Percentiles rank a stretch among this genome's conserved stretches.
phyloP scores from a whole-genome alignment of 2,329 filamentous ascomycete species.

The Ceratocystis cacaofunesta region DNA sequence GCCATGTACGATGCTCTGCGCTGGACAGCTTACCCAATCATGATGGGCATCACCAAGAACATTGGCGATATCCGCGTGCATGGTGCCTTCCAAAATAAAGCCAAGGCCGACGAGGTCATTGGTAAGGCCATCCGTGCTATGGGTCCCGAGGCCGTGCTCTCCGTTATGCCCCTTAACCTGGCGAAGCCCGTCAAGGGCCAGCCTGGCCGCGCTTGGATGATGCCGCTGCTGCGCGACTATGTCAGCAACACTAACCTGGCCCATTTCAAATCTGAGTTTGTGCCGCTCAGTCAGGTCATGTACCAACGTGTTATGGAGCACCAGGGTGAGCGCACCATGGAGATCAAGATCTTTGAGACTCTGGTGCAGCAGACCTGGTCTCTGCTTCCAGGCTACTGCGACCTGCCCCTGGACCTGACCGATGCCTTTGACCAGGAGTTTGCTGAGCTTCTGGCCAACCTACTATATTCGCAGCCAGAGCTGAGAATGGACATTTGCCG shows the following conservation, averaged over 20 bases:
- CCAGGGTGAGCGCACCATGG: conserved; percentile 74
- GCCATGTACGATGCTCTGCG: conserved; percentile 76
- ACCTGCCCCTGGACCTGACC: conserved; percentile 66
- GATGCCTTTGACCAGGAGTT: conserved; percentile 74
- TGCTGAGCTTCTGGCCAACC: conserved; percentile 77
- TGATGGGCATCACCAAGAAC: conserved; percentile 59
- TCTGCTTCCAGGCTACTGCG: conserved; percentile 84
- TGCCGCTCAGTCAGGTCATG: conserved; percentile 78
- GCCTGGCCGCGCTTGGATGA: conserved; percentile 81
- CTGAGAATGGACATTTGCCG: conserved; percentile 77
- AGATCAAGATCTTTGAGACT: conserved; percentile 95
- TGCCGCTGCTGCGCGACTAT: conserved; percentile 79
- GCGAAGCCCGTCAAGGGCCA: conserved; percentile 60
- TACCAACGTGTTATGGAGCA: conserved; percentile 81
- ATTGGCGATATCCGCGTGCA: conserved; percentile 80
- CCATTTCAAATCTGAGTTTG: conserved; percentile 75
- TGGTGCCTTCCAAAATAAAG: conserved; percentile 81
- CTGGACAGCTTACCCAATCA: conserved; percentile 69
- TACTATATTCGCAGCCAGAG: conserved; percentile 84
- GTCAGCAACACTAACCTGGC: conserved; percentile 75
- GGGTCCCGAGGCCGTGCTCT: conserved; percentile 72
- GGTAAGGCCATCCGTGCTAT: conserved; percentile 78
- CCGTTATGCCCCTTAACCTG: conserved; percentile 75
- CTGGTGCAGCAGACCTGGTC: conserved; percentile 93
- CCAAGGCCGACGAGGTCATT: conserved; percentile 82